phyloP scores from a whole-genome alignment of 768 basidiomycete species.

The Gyrodon lividus region DNA sequence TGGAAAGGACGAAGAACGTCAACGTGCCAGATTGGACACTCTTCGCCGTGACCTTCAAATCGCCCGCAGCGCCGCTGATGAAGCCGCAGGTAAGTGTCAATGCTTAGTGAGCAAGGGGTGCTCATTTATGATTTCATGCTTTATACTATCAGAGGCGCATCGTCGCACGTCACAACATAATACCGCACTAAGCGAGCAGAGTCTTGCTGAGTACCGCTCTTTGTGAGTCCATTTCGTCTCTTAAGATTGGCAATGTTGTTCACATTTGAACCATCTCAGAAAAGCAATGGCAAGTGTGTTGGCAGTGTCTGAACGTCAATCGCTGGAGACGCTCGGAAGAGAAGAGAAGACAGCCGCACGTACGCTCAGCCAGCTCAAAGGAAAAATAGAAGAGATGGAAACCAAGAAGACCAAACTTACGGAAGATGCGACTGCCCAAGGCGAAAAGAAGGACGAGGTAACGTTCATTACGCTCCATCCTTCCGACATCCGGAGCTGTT shows the following conservation, averaged over 20 bases:
- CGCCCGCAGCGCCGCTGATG: conserved; percentile 68
- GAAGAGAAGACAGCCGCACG: conserved; percentile 78
- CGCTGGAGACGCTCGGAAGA: conserved; percentile 73
- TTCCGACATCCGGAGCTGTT: background rate
- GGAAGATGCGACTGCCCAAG: conserved; percentile 52
- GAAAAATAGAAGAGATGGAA: conserved; percentile 65
- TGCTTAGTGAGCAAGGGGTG: background rate
- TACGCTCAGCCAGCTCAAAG: conserved; percentile 60
- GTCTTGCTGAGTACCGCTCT: conserved; percentile 74
- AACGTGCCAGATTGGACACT: conserved; percentile 50
- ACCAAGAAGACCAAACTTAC: conserved; percentile 54
- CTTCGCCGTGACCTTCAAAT: conserved; percentile 64
- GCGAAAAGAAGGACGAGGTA: conserved; percentile 59
- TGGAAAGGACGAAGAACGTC: conserved; percentile 52
- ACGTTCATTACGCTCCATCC: conserved; percentile 7
- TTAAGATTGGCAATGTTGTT: background rate
- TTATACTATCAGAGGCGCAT: conserved; percentile 59
- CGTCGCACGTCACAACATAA: conserved; percentile 70
- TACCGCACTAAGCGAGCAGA: conserved; percentile 76
- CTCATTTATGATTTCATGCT: conserved; percentile 1
- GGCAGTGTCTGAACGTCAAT: conserved; percentile 85
- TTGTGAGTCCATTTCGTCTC: conserved; percentile 13
- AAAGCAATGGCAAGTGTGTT: conserved; percentile 77
- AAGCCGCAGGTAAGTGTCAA: conserved; percentile 65
- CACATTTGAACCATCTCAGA: conserved; percentile 38